Evolutionary conservation across 495 filamentous ascomycete species (phyloP).

Genomic region (Amphirosellinia nigrospora): DNA sequence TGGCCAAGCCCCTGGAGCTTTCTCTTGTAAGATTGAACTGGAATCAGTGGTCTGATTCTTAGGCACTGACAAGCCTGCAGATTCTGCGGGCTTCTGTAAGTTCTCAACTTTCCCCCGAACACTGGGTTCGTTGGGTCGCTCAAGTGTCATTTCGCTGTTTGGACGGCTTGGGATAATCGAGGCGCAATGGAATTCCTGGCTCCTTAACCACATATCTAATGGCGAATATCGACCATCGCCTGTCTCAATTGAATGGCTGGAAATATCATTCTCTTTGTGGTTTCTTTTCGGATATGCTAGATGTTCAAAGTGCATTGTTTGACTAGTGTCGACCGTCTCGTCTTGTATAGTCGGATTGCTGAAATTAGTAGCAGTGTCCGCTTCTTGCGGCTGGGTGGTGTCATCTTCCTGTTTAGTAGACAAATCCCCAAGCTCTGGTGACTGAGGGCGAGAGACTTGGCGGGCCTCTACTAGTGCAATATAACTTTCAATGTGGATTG

Average conservation of each 20-base stretch:
- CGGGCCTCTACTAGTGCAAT: slow-evolving; percentile 28
- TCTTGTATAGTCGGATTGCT: slow-evolving; percentile 15
- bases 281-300: slow-evolving; percentile 13
- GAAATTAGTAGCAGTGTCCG: slow-evolving; percentile 1
- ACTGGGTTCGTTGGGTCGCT: slow-evolving; percentile 28
- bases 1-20: neutral
- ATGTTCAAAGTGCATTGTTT: slow-evolving; percentile 9
- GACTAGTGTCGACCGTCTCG: slow-evolving; percentile 18
- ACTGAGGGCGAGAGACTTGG: slow-evolving; percentile 5
- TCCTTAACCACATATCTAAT: slow-evolving; percentile 49
- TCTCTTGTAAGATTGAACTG: slow-evolving; percentile 4
- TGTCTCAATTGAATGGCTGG: slow-evolving; percentile 27
- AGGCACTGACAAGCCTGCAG: neutral
- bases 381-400: neutral
- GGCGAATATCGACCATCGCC: slow-evolving; percentile 40
- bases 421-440: neutral
- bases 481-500: slow-evolving; percentile 41
- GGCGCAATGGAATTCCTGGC: slow-evolving; percentile 44
- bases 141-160: slow-evolving; percentile 35
- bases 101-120: neutral
- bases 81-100: neutral
- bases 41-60: neutral
- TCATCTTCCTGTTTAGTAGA: slow-evolving; percentile 15
- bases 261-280: slow-evolving; percentile 22
- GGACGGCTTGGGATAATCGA: slow-evolving; percentile 38